A percentile compares a stretch with the other conserved stretches of the same genome.
Conservation (phyloP, 2,329 filamentous ascomycete species). For the Diaporthe ilicicola region DNA sequence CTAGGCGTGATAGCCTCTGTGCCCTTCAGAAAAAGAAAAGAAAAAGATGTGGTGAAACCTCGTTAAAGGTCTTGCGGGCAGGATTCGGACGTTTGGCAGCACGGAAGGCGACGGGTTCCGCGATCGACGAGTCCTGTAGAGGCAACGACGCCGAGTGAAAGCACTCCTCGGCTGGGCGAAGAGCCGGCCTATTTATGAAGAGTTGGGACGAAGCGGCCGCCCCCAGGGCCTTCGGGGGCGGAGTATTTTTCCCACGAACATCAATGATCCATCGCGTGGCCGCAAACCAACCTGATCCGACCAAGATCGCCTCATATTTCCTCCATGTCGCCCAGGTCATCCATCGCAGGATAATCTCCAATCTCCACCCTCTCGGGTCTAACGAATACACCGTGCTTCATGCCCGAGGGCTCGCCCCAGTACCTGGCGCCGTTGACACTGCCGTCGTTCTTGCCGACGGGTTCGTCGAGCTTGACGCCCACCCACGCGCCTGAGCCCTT, state of each 20-base stretch:
- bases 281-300: neutral
- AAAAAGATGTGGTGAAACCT: constrained; percentile 27
- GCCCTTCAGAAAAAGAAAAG: neutral
- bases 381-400: constrained; percentile 82
- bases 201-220: constrained; percentile 13
- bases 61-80: neutral
- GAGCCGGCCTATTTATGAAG: neutral
- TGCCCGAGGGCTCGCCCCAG: constrained; percentile 69
- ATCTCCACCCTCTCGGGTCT: constrained; percentile 80
- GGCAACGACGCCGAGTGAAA: neutral
- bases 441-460: constrained; percentile 83
- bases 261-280: neutral
- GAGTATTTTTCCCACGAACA: constrained; percentile 13
- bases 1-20: constrained; percentile 17
- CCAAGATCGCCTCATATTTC: constrained; percentile 62
- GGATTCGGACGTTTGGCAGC: constrained; percentile 1
- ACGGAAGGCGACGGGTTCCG: constrained; percentile 3
- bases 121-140: constrained; percentile 4
- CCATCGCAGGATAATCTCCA: constrained; percentile 75
- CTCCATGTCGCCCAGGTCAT: constrained; percentile 81
- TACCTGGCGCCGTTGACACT: constrained; percentile 71
- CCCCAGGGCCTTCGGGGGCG: neutral
- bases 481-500: constrained; percentile 73
- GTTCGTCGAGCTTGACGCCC: constrained; percentile 79
- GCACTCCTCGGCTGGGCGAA: constrained; percentile 7